phyloP scores from a whole-genome alignment of 164 flowering plant genomes.

The Annona cherimola region DNA sequence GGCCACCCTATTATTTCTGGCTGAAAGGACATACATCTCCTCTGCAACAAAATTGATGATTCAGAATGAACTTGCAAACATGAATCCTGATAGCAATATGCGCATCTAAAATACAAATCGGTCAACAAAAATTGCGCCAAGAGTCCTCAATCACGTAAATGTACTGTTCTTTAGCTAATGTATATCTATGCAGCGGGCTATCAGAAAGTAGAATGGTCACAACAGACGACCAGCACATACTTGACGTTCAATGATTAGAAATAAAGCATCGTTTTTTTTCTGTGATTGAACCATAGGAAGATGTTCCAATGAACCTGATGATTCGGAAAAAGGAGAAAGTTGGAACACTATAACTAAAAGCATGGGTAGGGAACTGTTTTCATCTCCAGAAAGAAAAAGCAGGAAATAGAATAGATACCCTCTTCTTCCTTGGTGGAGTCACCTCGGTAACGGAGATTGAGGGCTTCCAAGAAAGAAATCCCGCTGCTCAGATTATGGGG shows the following conservation, averaged over 20 bases:
- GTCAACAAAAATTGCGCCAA: neutral
- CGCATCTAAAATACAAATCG: neutral
- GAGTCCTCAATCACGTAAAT: neutral
- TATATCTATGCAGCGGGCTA: neutral
- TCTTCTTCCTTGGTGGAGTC: slow-evolving; percentile 72
- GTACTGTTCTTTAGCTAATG: neutral
- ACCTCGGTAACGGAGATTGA: slow-evolving; percentile 50
- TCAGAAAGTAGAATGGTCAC: too few relatives aligned
- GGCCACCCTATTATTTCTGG: slow-evolving; percentile 61
- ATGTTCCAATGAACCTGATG: too few relatives aligned
- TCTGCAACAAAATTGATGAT: slow-evolving; percentile 35
- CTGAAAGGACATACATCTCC: slow-evolving; percentile 93
- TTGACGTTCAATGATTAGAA: too few relatives aligned
- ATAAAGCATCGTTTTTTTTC: too few relatives aligned
- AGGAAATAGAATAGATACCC: slow-evolving; percentile 30
- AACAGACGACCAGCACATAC: too few relatives aligned
- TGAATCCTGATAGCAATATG: neutral
- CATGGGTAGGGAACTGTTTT: neutral
- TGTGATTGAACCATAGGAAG: too few relatives aligned
- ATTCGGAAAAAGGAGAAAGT: too few relatives aligned
- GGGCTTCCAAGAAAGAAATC: slow-evolving; percentile 65
- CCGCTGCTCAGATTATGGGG: slow-evolving; percentile 57
- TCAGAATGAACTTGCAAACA: neutral
- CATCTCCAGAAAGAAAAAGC: neutral
- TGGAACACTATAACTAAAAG: too few relatives aligned